Percentiles rank a stretch among this genome's conserved stretches.
These are phyloP conservation scores for Astrephomene gubernaculifera DNA, from an alignment of 139 green algal species.

Conservation along the genomic window DNA sequence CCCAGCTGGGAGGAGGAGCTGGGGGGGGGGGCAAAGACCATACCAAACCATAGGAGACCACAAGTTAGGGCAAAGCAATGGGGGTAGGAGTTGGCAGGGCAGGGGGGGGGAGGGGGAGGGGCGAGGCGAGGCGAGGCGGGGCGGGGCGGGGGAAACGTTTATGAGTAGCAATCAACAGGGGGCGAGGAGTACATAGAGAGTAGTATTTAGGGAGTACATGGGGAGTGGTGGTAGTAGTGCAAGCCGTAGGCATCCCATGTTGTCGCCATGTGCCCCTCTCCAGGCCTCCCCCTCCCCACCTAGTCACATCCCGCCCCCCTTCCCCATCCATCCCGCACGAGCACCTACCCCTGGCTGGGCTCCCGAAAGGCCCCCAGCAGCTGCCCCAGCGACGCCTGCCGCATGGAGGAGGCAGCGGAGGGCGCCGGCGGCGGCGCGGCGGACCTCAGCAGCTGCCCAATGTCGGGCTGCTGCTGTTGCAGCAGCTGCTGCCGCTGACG, in stretches of 20 bases:
- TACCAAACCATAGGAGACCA: too few species aligned
- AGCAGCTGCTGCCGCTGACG: conserved; percentile 3
- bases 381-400: neutral
- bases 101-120: neutral
- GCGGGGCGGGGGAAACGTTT: too few species aligned
- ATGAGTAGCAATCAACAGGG: too few species aligned
- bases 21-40: neutral
- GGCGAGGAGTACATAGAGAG: too few species aligned
- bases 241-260: too few species aligned
- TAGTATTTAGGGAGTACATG: too few species aligned
- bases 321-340: neutral
- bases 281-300: too few species aligned
- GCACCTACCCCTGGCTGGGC: neutral
- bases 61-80: too few species aligned
- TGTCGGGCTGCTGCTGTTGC: neutral
- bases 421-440: neutral
- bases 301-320: too few species aligned
- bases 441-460: neutral
- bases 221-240: too few species aligned
- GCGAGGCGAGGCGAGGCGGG: neutral
- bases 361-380: neutral
- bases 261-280: too few species aligned
- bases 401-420: neutral
- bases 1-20: conserved; percentile 41
- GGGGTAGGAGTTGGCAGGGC: neutral